These are phyloP conservation scores for Talaromyces wortmannii DNA, from an alignment of 495 filamentous ascomycete species.

Conservation along the genomic window DNA sequence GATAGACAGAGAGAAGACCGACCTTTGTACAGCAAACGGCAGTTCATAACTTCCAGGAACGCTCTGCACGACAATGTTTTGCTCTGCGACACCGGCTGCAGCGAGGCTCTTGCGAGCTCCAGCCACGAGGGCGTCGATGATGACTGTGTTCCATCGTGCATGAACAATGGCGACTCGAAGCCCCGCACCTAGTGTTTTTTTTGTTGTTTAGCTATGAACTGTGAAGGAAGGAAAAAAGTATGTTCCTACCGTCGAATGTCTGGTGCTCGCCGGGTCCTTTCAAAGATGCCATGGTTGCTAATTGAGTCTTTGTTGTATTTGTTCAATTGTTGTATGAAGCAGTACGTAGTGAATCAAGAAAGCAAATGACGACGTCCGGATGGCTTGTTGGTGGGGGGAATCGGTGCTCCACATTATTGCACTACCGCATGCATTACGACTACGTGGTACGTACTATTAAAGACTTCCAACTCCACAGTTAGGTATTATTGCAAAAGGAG, in stretches of 20 bases:
- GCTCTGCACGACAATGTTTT: conserved; percentile 81
- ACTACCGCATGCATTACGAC: neutral
- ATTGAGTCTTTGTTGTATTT: neutral
- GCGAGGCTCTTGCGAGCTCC: conserved; percentile 60
- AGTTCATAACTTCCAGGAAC: conserved; percentile 95
- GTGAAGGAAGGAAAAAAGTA: neutral
- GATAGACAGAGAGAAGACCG: conserved; percentile 10
- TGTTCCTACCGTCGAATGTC: conserved; percentile 35
- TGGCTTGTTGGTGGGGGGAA: neutral
- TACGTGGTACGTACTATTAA: neutral
- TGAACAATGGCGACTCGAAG: conserved; percentile 92
- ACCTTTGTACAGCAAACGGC: conserved; percentile 81
- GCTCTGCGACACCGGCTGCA: conserved; percentile 70
- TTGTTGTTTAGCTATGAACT: neutral
- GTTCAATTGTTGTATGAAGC: neutral
- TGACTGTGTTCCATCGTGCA: conserved; percentile 82
- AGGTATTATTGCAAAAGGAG: neutral
- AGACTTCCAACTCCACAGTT: neutral
- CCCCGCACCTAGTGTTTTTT: conserved; percentile 51
- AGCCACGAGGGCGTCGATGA: conserved; percentile 72
- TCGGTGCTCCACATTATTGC: neutral
- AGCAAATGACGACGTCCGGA: too few relatives aligned
- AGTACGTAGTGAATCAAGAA: neutral
- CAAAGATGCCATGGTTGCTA: conserved; percentile 28
- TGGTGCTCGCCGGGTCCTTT: conserved; percentile 56